phyloP scores from a whole-genome alignment of 2,329 filamentous ascomycete species.

The Fusarium scirpi region DNA sequence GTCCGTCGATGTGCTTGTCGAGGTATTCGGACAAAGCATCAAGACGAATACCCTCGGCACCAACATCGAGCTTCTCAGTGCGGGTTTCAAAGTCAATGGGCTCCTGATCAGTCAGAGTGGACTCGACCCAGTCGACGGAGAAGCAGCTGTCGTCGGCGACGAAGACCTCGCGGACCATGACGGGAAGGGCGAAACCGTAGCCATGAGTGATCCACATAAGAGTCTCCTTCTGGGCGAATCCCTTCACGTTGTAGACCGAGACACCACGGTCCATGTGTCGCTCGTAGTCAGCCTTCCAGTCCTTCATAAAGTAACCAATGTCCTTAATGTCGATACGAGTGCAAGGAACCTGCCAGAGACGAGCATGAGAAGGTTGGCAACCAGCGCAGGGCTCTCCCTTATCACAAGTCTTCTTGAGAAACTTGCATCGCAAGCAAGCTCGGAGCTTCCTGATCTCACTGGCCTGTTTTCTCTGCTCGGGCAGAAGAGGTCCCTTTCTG shows the following conservation, averaged over 20 bases:
- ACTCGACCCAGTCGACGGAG: constrained; percentile 93
- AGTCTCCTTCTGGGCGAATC: constrained; percentile 74
- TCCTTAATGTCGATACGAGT: constrained; percentile 99
- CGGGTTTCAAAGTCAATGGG: constrained; percentile 86
- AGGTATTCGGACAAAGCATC: constrained; percentile 90
- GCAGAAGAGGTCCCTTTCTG: constrained; percentile 87
- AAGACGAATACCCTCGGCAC: constrained; percentile 86
- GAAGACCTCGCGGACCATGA: constrained; percentile 93
- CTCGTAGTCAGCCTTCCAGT: constrained; percentile 98
- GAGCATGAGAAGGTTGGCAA: constrained; percentile 94
- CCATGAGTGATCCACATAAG: constrained; percentile 95
- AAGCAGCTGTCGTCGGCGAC: constrained; percentile 94
- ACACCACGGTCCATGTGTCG: constrained; percentile 88
- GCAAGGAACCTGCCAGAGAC: constrained; percentile 97
- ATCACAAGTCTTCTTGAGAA: constrained; percentile 98
- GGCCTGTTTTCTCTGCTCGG: constrained; percentile 95
- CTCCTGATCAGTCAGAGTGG: constrained; percentile 73
- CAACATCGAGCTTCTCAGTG: constrained; percentile 89
- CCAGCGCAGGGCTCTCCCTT: constrained; percentile 96
- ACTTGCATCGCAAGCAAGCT: constrained; percentile 95
- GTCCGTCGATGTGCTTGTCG: constrained; percentile 91
- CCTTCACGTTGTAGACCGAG: constrained; percentile 95
- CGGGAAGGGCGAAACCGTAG: constrained; percentile 91
- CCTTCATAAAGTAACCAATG: constrained; percentile 98
- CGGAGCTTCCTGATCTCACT: constrained; percentile 96